Evolutionary conservation across 1,284 basidiomycete genomes (phyloP), one percentile per base, ranked within the genome.

Genomic region (Apiotrichum sp.): DNA sequence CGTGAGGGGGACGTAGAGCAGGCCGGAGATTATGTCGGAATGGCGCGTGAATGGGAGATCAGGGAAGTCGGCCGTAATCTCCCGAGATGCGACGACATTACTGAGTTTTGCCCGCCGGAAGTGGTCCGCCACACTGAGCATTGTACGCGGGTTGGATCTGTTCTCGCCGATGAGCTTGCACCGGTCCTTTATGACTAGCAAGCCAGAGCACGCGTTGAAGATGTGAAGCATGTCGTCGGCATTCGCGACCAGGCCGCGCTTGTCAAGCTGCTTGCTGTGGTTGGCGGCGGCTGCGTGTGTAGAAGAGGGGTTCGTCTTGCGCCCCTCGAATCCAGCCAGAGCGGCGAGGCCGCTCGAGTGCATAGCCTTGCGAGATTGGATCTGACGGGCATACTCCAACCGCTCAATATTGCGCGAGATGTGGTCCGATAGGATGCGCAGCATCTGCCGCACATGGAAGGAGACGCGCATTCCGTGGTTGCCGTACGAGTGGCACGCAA

Each of bases 321-420:
- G 36, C 89, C 86, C 48, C 81, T 47, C 45, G 6, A 47, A 35
- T 8, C 45, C n/a, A 4, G 36, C 47, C 9, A 49, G 47, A 9
- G 38, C 11, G 36, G 38, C 38, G 11, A 49, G 10, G 31, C 38
- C 36, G 10, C 16, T 31, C 38, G 42, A 51, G 32, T 53, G 48
- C 34, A 53, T 43, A 38, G 92, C 79, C 76, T 91, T 90, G 42
- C 89, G 79, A 0, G 86, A 87, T 50, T 87, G 84, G 36, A 93
- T 74, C 2, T 89, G 79, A 61, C 87, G 84, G 2, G 88, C 86
- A 69, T 90, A 92, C 67, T 84, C 86, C 60, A 93, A 74, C 10
- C 89, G 80, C 70, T 92, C 89, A 49, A 93, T 85, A 65, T 92
- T 90, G 56, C 85, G 81, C 45, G 88, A 90, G 59, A 93, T 87